Base-by-base conservation (phyloP, 768 basidiomycete genomes). In the Pleurotus giganteus region DNA sequence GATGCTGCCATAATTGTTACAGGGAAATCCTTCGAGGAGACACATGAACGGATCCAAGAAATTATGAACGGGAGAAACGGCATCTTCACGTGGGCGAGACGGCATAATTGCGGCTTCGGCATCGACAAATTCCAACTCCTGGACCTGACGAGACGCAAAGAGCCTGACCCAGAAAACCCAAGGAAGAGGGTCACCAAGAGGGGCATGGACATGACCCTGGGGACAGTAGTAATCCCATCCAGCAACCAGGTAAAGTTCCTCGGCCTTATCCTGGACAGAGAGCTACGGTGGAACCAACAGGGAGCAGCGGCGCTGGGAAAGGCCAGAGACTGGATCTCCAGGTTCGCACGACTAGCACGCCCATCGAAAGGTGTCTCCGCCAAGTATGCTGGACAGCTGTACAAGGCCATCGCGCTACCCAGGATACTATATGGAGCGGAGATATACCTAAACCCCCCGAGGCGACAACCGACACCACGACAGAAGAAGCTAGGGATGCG, bases 181-280 rank as follows among this genome's bases (percentile, higher is more conserved):
- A 62, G 4, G 23, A 39, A 39, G 37, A 29, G 41, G 32, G 7
- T 6, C 6, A 32, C 31, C 6, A 6, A 6, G 31, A 32, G 6
- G 6, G 31, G 47, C 4, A 28, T 23, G 13, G 6, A 17, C 4
- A 47, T 61, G 3, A 8, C 17, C n/a, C 57, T 69, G 1, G 43
- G 44, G 1, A 24, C 28, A 1, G 28, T 61, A 23, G 44, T 39
- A n/a, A 64, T 71, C 49, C 29, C 53, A 15, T 58, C 67, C 4
- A 15, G 47, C 9, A 27, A 13, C 3, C 31, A 53, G 0, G 57
- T 62, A 50, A 67, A 65, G 29, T 68, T 69, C 50, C 63, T 74
- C 0, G 73, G 72, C 0, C 55, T 75, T 0, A 27, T 58, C 4
- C 19, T 73, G 1, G 68, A 73, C 60, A 47, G 64, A 3, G 57